Base-by-base conservation (phyloP, 2,329 filamentous ascomycete genomes). In the Xylaria sp. region DNA sequence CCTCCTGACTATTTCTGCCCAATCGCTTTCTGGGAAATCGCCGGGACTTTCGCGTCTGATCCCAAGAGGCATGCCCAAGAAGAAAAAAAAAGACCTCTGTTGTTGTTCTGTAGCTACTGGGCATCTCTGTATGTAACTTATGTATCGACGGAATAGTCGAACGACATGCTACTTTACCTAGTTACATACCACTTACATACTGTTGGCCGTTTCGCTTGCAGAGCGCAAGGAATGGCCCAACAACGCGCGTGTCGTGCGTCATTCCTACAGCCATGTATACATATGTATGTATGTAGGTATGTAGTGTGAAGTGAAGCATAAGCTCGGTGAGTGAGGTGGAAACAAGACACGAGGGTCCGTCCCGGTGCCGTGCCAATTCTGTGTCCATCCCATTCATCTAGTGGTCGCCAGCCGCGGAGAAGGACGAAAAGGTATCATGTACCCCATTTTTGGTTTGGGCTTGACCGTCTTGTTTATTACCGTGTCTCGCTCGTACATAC, bases 1-100 rank as follows among this genome's bases (percentile, higher is more conserved):
- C 80, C 78, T 75, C 78, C 72, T 77, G 69, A 74, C 74, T 72
- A 75, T 80, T 81, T 79, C 77, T 81, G 81, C 77, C 82, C 82
- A 81, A 81, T 77, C 71, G 75, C 75, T 61, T 59, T 73, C 68
- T 80, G 74, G 68, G 70, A 4, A 65, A 68, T 71, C 71, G 73
- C 72, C 73, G 72, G 71, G 71, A 58, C 69, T 39, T 47, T 68
- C 62, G 68, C 72, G 69, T 75, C 72, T 72, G 72, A 76, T 66
- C 73, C 78, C 75, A 75, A 78, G 78, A 78, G 75, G 17, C 45
- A 47, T 76, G 69, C 75, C 80, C 80, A 82, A 32, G 30, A 82
- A 32, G 30, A 27, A 27, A 27, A 4, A 55, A 55, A 14, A 11
- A 51, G 24, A 1, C 48, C 14, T 50, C 19, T 27, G 24, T 27